Evolutionary conservation across 768 basidiomycete species (phyloP), one percentile per base, ranked within the genome.

Genomic region (Leccinellum rugosiceps): DNA sequence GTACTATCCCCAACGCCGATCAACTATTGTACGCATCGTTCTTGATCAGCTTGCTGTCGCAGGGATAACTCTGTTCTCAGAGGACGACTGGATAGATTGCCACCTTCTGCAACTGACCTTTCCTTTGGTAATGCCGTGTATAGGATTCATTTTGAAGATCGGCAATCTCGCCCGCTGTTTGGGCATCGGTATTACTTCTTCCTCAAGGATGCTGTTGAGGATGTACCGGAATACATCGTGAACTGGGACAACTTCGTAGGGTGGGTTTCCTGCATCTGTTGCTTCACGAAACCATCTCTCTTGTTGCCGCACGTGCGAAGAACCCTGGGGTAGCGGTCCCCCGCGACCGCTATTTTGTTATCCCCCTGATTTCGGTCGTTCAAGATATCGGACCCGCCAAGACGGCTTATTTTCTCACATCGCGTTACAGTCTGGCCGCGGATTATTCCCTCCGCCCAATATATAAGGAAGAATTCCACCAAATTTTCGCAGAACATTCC

Each of bases 201-300:
- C 76, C 83, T 99, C 25, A 77, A 85, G 68, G 97, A 98, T 66
- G 97, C 97, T 4, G 96, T 99, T 2, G 96, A 95, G 61, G 86
- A 98, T 64, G 96, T 98, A 19, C 95, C 96, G 6, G 97, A 99
- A 72, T 99, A 95, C 67, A 78, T 99, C 50, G 97, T 99, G n/a
- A 81, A 84, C 58, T 99, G 96, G 96, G 87, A 92, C 46, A 87
- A 87, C 64, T 98, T 98, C 69, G 86, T 89, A 30, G 74, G 82
- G 94, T 97, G 61, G 63, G 83, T 75, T 52, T 53, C 35, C 11
- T 49, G 19, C 38, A 4, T 41, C 49, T 46, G 41, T 52, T 48
- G 8, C 41, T 52, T 58, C 23, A 14, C 38, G 13, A 48, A 28
- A 25, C 19, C 4, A 15, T 43, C 15, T 21, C 23, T 26, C 32